phyloP scores from a whole-genome alignment of 1,139 yeast species.

The Geotrichum aggregatum region DNA sequence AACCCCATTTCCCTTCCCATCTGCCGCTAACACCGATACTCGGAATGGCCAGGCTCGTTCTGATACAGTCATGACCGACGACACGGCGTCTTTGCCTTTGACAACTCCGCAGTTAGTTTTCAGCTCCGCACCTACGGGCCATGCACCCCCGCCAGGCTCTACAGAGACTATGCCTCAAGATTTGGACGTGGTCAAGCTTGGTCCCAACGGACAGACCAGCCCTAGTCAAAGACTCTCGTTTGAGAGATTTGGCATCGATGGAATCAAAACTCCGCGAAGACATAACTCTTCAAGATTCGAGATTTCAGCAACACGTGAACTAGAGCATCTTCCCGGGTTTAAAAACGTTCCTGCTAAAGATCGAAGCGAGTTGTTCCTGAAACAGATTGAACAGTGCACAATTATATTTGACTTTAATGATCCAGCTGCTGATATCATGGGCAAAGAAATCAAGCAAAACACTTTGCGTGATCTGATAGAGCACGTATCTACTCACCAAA shows the following conservation, averaged over 20 bases:
- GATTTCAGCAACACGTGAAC: conserved; percentile 63
- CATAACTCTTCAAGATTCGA: conserved; percentile 93
- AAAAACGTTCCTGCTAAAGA: conserved; percentile 88
- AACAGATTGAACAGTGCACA: conserved; percentile 91
- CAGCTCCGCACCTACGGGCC: conserved; percentile 21
- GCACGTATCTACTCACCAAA: conserved; percentile 70
- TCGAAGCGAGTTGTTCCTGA: conserved; percentile 74
- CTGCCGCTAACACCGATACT: not conserved
- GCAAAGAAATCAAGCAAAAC: conserved; percentile 83
- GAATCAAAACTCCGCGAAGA: conserved; percentile 75
- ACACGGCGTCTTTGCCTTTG: conserved; percentile 7
- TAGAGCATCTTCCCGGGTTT: conserved; percentile 78
- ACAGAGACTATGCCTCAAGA: conserved; percentile 42
- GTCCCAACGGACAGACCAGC: conserved; percentile 19
- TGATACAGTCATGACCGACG: conserved; percentile 1
- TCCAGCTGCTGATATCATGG: conserved; percentile 85
- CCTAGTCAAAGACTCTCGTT: conserved; percentile 31
- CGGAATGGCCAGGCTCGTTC: not conserved
- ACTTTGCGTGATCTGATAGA: conserved; percentile 87
- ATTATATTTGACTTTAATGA: conserved; percentile 90
- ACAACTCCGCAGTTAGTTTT: conserved; percentile 15
- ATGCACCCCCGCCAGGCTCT: conserved; percentile 38
- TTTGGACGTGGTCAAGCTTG: conserved; percentile 32
- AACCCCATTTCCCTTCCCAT: not conserved
- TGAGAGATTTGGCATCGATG: conserved; percentile 49